phyloP scores from a whole-genome alignment of 345 rosid genomes.

The Mallotus nudiflorus region DNA sequence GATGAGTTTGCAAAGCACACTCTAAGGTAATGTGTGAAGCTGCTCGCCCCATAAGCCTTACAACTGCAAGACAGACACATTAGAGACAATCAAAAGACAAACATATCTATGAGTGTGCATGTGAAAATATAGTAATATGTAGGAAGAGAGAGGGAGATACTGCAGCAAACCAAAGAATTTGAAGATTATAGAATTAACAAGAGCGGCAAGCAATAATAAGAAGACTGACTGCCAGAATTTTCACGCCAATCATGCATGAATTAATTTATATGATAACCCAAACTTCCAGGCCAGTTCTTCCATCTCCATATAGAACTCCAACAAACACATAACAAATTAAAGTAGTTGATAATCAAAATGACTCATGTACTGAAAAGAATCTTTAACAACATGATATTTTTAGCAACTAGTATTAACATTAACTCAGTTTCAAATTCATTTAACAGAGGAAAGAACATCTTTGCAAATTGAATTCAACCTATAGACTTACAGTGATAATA shows the following conservation, averaged over 20 bases:
- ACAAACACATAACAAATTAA: neutral
- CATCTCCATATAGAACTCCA: neutral
- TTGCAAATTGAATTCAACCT: neutral
- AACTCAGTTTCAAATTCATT: neutral
- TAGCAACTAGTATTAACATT: neutral
- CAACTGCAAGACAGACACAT: conserved; percentile 59
- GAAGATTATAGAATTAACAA: neutral
- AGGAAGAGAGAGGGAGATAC: neutral
- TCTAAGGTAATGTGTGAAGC: conserved; percentile 98
- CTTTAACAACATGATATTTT: neutral
- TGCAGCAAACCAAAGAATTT: neutral
- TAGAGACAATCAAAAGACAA: neutral
- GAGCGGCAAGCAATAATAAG: neutral
- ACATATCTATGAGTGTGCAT: neutral
- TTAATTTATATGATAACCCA: neutral
- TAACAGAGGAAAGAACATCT: neutral
- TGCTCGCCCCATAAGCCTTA: conserved; percentile 98
- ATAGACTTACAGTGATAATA: conserved; percentile 88
- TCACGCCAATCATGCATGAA: neutral
- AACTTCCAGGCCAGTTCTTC: neutral
- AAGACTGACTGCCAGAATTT: neutral
- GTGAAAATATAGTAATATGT: neutral
- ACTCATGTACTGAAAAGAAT: neutral
- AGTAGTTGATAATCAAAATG: neutral
- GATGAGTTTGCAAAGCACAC: conserved; percentile 97